These are phyloP conservation scores for Serendipita sp. DNA, from an alignment of 768 basidiomycete genomes.

Conservation along the genomic window DNA sequence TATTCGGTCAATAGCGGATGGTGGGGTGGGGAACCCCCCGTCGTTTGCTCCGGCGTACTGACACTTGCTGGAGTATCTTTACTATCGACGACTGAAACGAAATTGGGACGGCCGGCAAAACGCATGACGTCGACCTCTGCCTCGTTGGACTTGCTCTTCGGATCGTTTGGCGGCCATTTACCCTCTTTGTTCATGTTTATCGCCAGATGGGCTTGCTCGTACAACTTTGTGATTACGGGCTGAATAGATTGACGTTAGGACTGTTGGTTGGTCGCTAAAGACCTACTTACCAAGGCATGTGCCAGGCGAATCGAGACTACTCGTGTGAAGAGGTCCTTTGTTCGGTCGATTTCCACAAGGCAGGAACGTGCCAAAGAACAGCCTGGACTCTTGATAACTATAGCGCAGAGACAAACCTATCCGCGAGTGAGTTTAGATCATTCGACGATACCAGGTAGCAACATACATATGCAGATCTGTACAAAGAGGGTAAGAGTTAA, in stretches of 20 bases:
- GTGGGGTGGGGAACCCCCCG: neutral
- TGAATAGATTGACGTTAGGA: neutral
- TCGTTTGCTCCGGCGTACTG: neutral
- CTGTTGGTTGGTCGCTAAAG: neutral
- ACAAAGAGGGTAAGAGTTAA: neutral
- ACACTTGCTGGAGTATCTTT: neutral
- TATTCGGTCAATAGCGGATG: slow-evolving; percentile 1
- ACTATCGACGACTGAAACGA: neutral
- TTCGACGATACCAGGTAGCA: neutral
- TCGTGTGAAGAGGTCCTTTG: neutral
- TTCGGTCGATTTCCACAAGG: slow-evolving; percentile 2
- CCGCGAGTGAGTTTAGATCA: neutral
- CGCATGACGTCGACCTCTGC: neutral
- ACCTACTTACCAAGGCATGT: neutral
- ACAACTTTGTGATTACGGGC: neutral
- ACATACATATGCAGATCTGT: slow-evolving; percentile 2
- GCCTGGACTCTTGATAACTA: slow-evolving; percentile 5
- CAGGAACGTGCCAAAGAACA: neutral
- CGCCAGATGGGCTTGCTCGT: slow-evolving; percentile 1
- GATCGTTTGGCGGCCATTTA: neutral
- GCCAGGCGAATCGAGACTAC: neutral
- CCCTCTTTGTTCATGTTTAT: slow-evolving; percentile 1
- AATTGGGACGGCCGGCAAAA: neutral
- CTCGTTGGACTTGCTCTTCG: neutral
- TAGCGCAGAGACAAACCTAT: neutral